Conservation (phyloP, 2,329 filamentous ascomycete genomes). For the Microascus cirrosus region DNA sequence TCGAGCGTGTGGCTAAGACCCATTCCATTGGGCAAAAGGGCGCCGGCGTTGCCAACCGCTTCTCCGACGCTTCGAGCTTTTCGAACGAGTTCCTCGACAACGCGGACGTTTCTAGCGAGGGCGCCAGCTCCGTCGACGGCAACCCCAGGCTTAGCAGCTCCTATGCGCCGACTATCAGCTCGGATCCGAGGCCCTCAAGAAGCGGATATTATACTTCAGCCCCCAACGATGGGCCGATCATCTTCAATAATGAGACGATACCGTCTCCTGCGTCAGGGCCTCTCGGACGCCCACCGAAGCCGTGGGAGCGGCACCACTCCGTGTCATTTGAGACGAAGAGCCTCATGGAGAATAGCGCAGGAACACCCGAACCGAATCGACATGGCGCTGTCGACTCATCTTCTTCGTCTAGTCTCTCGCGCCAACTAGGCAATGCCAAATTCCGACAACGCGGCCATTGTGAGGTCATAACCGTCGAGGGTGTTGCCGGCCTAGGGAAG, state of each 20-base stretch:
- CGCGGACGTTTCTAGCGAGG: constrained; percentile 48
- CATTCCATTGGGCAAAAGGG: constrained; percentile 35
- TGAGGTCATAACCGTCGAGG: constrained; percentile 51
- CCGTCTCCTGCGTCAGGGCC: constrained; percentile 32
- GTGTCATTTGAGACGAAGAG: constrained; percentile 36
- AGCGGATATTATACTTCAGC: constrained; percentile 27
- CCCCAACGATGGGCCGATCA: constrained; percentile 26
- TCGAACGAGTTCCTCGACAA: constrained; percentile 35
- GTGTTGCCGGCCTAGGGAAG: constrained; percentile 53
- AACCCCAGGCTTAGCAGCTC: constrained; percentile 36
- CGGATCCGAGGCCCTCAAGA: constrained; percentile 27
- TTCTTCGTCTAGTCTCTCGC: constrained; percentile 36
- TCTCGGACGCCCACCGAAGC: constrained; percentile 24
- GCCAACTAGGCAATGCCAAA: constrained; percentile 44
- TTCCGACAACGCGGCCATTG: constrained; percentile 52
- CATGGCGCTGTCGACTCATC: constrained; percentile 30
- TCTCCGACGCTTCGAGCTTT: constrained; percentile 43
- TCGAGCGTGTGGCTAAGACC: constrained; percentile 63
- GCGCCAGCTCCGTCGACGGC: constrained; percentile 45
- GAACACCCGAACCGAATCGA: background rate
- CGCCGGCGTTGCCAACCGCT: constrained; percentile 26
- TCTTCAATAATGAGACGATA: constrained; percentile 29
- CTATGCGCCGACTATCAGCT: constrained; percentile 30
- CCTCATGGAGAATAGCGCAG: constrained; percentile 28
- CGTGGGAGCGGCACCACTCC: constrained; percentile 42